Evolutionary conservation across 2,329 filamentous ascomycete species (phyloP).

Genomic region (Westerdykella ornata): DNA sequence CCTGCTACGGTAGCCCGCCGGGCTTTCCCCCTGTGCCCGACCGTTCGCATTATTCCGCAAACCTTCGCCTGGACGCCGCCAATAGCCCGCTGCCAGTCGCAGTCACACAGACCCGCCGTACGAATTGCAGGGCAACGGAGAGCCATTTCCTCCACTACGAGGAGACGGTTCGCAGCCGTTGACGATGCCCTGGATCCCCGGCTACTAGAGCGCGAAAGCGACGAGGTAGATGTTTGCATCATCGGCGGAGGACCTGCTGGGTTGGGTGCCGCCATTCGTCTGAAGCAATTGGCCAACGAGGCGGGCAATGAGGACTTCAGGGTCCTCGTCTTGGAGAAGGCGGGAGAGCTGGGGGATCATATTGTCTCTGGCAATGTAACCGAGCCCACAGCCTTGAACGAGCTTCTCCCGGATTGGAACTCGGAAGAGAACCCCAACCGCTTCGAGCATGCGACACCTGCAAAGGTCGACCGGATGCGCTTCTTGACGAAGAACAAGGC

Average conservation of each 20-base stretch:
- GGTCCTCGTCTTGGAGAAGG: slow-evolving; percentile 88
- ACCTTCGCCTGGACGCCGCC: slow-evolving; percentile 15
- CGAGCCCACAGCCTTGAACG: slow-evolving; percentile 78
- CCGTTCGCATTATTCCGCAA: slow-evolving; percentile 14
- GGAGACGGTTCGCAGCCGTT: slow-evolving; percentile 30
- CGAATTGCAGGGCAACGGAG: slow-evolving; percentile 36
- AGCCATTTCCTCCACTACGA: slow-evolving; percentile 30
- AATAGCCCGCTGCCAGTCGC: slow-evolving; percentile 12
- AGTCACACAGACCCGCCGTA: slow-evolving; percentile 26
- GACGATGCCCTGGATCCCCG: slow-evolving; percentile 41
- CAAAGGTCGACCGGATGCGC: slow-evolving; percentile 79
- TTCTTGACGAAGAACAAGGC: slow-evolving; percentile 78
- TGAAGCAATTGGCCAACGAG: slow-evolving; percentile 93
- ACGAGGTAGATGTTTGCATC: slow-evolving; percentile 94
- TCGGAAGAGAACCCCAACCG: slow-evolving; percentile 78
- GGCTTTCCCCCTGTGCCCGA: slow-evolving; percentile 12
- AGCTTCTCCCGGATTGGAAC: slow-evolving; percentile 91
- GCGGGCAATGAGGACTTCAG: slow-evolving; percentile 94
- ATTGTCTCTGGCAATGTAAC: slow-evolving; percentile 95
- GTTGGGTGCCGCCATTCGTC: slow-evolving; percentile 81
- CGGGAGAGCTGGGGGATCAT: slow-evolving; percentile 88
- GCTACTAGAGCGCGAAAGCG: slow-evolving; percentile 74
- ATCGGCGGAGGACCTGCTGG: slow-evolving; percentile 94
- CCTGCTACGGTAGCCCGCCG: slow-evolving; percentile 24
- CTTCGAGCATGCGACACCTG: slow-evolving; percentile 82